These are phyloP conservation scores for Yamadazyma trypodendri DNA, from an alignment of 1,139 yeast genomes.

Conservation along the genomic window DNA sequence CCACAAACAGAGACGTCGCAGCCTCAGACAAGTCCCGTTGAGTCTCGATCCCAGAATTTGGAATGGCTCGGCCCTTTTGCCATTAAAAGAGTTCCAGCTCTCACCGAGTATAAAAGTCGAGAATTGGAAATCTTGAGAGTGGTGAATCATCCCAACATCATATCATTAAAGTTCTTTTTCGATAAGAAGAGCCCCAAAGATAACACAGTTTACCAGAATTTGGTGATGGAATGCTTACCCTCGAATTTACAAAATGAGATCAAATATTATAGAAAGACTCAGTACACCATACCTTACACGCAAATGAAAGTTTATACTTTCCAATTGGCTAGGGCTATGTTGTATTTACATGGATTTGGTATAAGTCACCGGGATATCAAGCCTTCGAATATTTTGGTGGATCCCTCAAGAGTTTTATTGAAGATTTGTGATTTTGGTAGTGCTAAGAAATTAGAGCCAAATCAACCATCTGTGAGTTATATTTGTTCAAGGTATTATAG, in stretches of 20 bases:
- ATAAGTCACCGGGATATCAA: slow-evolving; percentile 85
- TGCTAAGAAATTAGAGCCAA: slow-evolving; percentile 87
- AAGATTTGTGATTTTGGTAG: slow-evolving; percentile 98
- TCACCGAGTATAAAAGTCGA: slow-evolving; percentile 78
- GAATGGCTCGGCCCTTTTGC: slow-evolving; percentile 78
- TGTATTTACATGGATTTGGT: slow-evolving; percentile 74
- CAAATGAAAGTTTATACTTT: slow-evolving; percentile 78
- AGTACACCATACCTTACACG: slow-evolving; percentile 65
- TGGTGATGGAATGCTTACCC: slow-evolving; percentile 86
- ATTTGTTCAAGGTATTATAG: slow-evolving; percentile 95
- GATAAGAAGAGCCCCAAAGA: slow-evolving; percentile 62
- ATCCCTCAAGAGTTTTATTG: slow-evolving; percentile 78
- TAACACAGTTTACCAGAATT: slow-evolving; percentile 67
- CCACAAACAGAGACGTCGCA: not conserved
- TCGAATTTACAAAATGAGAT: slow-evolving; percentile 74
- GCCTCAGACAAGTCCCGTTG: slow-evolving; percentile 8
- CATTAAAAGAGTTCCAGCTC: slow-evolving; percentile 79
- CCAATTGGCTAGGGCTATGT: slow-evolving; percentile 80
- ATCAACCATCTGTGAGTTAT: slow-evolving; percentile 92
- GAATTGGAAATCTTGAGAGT: slow-evolving; percentile 73
- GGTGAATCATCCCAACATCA: slow-evolving; percentile 78
- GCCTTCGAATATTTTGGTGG: slow-evolving; percentile 90
- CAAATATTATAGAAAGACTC: slow-evolving; percentile 62
- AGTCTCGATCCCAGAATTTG: slow-evolving; percentile 8
- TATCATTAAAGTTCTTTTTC: slow-evolving; percentile 61